Evolutionary conservation across 2,329 filamentous ascomycete species (phyloP), one percentile per base, ranked within the genome.

Genomic region (Fusarium transvaalense): DNA sequence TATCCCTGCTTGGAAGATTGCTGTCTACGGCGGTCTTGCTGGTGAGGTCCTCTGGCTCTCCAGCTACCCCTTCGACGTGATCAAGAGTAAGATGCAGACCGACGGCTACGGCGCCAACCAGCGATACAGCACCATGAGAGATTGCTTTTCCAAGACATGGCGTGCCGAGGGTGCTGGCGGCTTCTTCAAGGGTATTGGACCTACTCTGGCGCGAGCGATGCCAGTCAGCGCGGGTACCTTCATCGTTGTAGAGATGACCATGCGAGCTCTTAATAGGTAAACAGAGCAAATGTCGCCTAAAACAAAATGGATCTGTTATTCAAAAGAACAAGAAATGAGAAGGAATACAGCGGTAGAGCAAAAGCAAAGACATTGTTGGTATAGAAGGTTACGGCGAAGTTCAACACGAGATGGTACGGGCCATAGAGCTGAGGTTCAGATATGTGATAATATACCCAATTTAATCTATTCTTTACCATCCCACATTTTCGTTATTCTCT

Each of bases 61-160:
- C 35, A 97, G 93, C 77, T 99, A 99, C 82, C 96, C 96, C 23
- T 91, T 99, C 70, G 96, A 99, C 81, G 95, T 99, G 29, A 82
- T 99, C 81, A 99, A 99, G 91, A 97, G 93, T 82, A 98, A 97
- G 88, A 97, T 98, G 95, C 96, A 99, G 87, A 97, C 91, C 61
- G 96, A 99, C 81, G 94, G 92, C 1, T 96, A 97, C 77, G 93
- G 92, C 6, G 65, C 78, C 48, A 82, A 86, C 67, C 89, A 90
- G 83, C 86, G 86, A 77, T 99, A 92, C 82, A 88, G 83, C 78
- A 90, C 84, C 57, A 97, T 97, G 95, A 87, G 91, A 52, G 92
- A 97, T 81, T 97, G 93, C 82, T 97, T 98, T 80, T 86, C 84
- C 61, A 89, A 97, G 84, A 97, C 91, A 3, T 97, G 87, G 83